Evolutionary conservation across 495 filamentous ascomycete species (phyloP).

Genomic region (Penicillium cinerascens): DNA sequence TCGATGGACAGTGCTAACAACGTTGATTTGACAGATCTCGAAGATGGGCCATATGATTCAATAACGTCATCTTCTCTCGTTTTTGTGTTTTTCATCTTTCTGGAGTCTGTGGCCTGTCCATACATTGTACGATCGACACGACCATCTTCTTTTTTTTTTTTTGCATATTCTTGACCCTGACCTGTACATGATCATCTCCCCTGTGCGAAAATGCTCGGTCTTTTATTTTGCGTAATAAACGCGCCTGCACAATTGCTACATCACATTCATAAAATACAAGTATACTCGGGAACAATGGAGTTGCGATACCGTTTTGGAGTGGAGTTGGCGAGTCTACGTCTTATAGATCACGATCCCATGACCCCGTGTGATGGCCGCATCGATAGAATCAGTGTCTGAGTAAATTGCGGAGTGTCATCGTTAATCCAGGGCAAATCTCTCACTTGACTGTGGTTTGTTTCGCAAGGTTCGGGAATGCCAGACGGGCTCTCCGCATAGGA

Average conservation of each 20-base stretch:
- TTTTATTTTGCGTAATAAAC: background rate
- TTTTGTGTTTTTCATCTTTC: slow-evolving; percentile 6
- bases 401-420: background rate
- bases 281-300: slow-evolving; percentile 5
- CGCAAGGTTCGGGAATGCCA: background rate
- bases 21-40: slow-evolving; percentile 46
- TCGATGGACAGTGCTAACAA: background rate
- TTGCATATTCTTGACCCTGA: slow-evolving; percentile 16
- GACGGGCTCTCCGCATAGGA: background rate
- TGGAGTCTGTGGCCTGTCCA: slow-evolving; percentile 4
- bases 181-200: slow-evolving; percentile 15
- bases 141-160: slow-evolving; percentile 9
- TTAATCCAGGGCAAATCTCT: background rate
- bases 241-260: background rate
- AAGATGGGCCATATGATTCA: slow-evolving; percentile 71
- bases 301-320: slow-evolving; percentile 2
- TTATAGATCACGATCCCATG: slow-evolving; percentile 9
- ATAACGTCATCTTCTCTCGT: slow-evolving; percentile 22
- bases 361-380: background rate
- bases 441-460: background rate
- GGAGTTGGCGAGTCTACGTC: slow-evolving; percentile 7
- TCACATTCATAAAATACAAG: background rate
- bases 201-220: slow-evolving; percentile 2
- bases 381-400: background rate
- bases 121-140: slow-evolving; percentile 25